Evolutionary conservation across 108 stramenopile species (phyloP).

Genomic region (Seminavis robusta): DNA sequence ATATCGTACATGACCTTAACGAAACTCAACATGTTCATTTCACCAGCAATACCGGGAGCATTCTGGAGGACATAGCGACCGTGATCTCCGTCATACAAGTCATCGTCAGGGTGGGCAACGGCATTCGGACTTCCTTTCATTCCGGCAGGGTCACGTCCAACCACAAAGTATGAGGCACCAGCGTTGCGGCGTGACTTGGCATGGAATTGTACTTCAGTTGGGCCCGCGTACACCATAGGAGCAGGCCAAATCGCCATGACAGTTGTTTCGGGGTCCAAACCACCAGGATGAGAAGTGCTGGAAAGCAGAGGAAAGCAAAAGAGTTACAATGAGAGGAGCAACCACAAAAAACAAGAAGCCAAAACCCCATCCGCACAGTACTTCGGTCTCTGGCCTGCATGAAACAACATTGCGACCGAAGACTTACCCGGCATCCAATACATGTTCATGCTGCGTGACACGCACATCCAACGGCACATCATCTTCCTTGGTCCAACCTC

Average conservation of each 20-base stretch:
- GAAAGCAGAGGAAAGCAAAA: conserved; percentile 21
- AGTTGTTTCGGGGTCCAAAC: conserved; percentile 91
- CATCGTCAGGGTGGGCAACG: conserved; percentile 88
- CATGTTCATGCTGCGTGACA: conserved; percentile 96
- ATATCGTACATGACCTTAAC: conserved; percentile 98
- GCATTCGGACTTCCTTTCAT: conserved; percentile 94
- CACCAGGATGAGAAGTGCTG: conserved; percentile 81
- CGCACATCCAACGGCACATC: conserved; percentile 98
- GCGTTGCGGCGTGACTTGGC: conserved; percentile 93
- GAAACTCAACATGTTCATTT: conserved; percentile 96
- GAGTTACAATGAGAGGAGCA: not conserved
- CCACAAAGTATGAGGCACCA: conserved; percentile 97
- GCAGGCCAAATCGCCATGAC: conserved; percentile 99
- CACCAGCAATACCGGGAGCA: conserved; percentile 92
- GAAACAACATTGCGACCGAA: conserved; percentile 23
- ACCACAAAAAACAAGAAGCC: not conserved
- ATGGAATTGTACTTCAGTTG: conserved; percentile 98
- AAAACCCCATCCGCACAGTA: no score
- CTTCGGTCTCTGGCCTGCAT: no score
- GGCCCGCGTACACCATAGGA: conserved; percentile 99
- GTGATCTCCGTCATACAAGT: conserved; percentile 96
- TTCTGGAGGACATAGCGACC: conserved; percentile 94
- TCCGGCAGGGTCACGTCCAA: conserved; percentile 97
- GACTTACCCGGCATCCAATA: conserved; percentile 88
- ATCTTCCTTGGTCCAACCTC: conserved; percentile 98